Conservation (phyloP, 371 early-diverging fungal species). For the Thermomucor indicae-seudaticae region DNA sequence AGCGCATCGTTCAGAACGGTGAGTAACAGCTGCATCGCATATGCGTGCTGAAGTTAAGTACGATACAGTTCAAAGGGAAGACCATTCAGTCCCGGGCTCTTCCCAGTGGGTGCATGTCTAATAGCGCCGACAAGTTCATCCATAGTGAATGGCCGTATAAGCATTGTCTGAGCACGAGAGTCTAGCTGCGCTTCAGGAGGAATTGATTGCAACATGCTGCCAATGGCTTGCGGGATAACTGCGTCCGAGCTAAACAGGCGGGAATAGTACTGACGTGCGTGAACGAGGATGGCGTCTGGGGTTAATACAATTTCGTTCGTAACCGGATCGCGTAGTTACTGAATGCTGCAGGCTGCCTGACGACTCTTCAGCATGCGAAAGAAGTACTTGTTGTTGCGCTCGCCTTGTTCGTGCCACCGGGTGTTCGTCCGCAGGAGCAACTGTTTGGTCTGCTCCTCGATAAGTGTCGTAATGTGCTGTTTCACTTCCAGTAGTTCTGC, state of each 20-base stretch:
- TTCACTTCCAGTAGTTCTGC: background rate
- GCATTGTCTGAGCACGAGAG: background rate
- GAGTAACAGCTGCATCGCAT: background rate
- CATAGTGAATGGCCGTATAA: background rate
- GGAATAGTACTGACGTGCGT: constrained; percentile 2
- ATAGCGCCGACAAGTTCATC: background rate
- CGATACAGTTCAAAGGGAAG: constrained; percentile 26
- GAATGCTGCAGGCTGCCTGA: constrained; percentile 4
- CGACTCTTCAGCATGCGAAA: constrained; percentile 12
- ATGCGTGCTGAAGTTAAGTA: background rate
- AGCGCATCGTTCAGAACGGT: constrained; percentile 13
- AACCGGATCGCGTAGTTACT: background rate
- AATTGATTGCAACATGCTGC: background rate
- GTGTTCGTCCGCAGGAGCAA: constrained; percentile 5
- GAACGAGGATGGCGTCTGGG: background rate
- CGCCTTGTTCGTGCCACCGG: constrained; percentile 25
- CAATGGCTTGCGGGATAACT: background rate
- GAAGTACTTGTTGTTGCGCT: constrained; percentile 25
- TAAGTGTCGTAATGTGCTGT: background rate
- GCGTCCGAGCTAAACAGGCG: constrained; percentile 3
- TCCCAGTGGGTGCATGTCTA: constrained; percentile 1
- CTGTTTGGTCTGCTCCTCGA: constrained; percentile 4
- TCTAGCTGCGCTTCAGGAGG: background rate
- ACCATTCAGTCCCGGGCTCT: constrained; percentile 28
- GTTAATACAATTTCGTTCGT: background rate